Base-by-base conservation (phyloP, 495 filamentous ascomycete species). In the Trichocladium uniseriatum region DNA sequence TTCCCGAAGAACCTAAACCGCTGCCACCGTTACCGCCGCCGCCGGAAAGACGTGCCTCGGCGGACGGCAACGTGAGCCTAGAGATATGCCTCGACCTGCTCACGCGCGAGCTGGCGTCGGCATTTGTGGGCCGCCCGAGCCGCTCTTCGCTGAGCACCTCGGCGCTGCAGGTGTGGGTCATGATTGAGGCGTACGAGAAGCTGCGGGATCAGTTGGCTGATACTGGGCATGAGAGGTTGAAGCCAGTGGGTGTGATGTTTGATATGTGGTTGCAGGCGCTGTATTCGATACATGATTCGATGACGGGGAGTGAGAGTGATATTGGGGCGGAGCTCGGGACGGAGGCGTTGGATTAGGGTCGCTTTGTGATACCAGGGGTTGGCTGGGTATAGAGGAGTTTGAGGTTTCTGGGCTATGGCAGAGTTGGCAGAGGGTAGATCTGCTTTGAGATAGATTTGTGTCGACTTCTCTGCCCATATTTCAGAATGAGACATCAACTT, bases 131-230 rank as follows among this genome's bases (percentile, higher is more conserved):
- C 32, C 50, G 56, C 27, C 54, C 53, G 1, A 40, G 43, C n/a
- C 53, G 58, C 2, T 31, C 56, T 1, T 54, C 51, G 4, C 11
- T 6, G 4, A 65, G 68, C 69, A 79, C 56, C 52, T 79, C 62
- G 67, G 79, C 67, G 62, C 71, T 67, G 66, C 82, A 62, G 69
- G 78, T 77, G 8, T 71, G 69, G 68, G 63, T 68, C 14, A 74
- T 75, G 72, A 75, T 75, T 39, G 70, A 74, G 53, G 70, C 70
- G 24, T 75, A 75, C 43, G 72, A 74, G 53, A 54, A 62, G 42
- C 37, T 75, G 45, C 53, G 66, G 20, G 68, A 72, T 19, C 60
- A 65, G 44, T 21, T 73, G 5, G 41, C 55, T 0, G 57, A 57
- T 34, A 55, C 49, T 45, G 47, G 55, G 6, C 39, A 27, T 1